Evolutionary conservation across 805 yeast genomes (phyloP), one percentile per base, ranked within the genome.

Genomic region (Candida silvatica): DNA sequence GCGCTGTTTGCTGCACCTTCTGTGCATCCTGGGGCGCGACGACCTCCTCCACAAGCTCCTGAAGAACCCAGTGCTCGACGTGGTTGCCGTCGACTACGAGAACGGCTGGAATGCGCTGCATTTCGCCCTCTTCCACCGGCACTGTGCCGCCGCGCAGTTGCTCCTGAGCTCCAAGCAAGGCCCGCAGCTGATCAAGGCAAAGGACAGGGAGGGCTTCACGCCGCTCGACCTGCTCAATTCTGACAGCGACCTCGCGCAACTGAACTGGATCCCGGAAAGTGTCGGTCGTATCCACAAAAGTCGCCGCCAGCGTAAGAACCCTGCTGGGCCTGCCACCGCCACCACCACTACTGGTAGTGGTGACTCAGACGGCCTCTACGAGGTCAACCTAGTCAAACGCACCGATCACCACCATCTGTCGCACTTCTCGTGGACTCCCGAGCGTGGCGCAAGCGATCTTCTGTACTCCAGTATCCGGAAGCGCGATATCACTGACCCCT

Each of bases 91-190:
- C 2, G 96, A 88, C 53, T 62, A 61, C 35, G 96, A 87, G 54
- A 84, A 74, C 49, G 81, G 85, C 2, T 87, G 94, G 80, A 81
- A 83, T 29, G 74, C 85, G 18, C 61, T 88, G 20, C 96, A 88
- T 54, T 71, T 76, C 40, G 74, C 86, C 4, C 59, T 82, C 11
- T 72, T 64, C 43, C 59, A 70, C 41, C 81, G 76, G 23, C 64
- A 79, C 36, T 57, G 79, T 28, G 49, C 67, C 15, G 69, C 80
- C 48, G 76, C 79, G 7, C 67, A 64, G 35, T 54, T 56, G 6
- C 43, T 76, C 7, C 36, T 73, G 7, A 37, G 47, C 4, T 26
- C 43, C 3, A 31, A 39, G 3, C 39, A 36, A 23, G 39, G 41
- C 14, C 49, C 56, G 11, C 48, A 57, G 1, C 51, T 77, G 7